Evolutionary conservation across 2,329 filamentous ascomycete species (phyloP).

Genomic region (Ceratocystis eucalypticola): DNA sequence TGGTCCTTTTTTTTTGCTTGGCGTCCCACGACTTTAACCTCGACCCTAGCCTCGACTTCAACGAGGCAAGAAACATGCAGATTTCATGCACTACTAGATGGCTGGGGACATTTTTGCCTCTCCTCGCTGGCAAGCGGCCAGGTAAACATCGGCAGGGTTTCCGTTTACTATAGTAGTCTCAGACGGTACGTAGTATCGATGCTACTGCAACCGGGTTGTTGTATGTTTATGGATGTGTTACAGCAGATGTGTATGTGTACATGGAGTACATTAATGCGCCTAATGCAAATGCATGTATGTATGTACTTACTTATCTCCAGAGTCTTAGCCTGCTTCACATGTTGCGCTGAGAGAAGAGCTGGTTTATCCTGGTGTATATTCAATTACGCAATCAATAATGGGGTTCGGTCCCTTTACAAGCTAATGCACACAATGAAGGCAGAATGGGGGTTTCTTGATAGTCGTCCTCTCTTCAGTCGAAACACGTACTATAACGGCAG

Average conservation of each 20-base stretch:
- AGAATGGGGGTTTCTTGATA: no score
- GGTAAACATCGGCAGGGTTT: background rate
- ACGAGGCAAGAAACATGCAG: no score
- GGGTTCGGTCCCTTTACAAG: background rate
- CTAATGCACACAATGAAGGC: no score
- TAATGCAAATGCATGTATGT: background rate
- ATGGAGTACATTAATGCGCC: background rate
- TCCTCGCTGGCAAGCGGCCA: no score
- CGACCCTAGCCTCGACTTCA: no score
- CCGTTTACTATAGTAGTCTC: background rate
- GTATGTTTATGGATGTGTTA: background rate
- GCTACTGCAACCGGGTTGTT: background rate
- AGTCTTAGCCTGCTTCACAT: background rate
- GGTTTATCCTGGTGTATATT: background rate
- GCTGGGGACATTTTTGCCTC: background rate
- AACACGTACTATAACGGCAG: no score
- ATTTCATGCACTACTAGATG: no score
- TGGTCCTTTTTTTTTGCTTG: no score
- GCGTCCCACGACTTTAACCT: no score
- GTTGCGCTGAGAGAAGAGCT: background rate
- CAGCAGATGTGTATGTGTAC: no score
- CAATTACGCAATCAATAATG: slow-evolving; percentile 1
- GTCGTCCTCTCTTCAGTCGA: no score
- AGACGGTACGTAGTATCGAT: background rate
- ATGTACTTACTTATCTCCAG: background rate